Evolutionary conservation across 306 rosid species (phyloP), one percentile per base, ranked within the genome.

Genomic region (Benincasa hispida): DNA sequence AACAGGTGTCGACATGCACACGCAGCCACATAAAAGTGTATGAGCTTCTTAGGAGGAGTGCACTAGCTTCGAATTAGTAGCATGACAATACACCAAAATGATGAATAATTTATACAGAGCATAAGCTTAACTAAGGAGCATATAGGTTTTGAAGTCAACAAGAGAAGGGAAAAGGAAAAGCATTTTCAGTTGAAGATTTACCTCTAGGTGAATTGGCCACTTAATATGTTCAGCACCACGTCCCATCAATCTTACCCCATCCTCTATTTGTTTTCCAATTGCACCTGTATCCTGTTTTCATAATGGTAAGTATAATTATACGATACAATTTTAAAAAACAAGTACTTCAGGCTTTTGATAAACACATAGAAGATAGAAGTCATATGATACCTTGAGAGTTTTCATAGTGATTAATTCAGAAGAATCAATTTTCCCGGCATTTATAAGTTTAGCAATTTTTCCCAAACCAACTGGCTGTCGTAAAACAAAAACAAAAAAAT

Each of bases 181-280:
- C 65, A 27, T 62, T 73, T 47, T 42, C 18, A 11, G 56, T 56
- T 76, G 60, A 83, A 37, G 72, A 69, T 50, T 73, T 79, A 93
- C 98, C 98, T 93, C 98, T 18, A 93, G 81, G 83, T 91, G 89
- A 81, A 93, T 91, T 47, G 97, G 97, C 98, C 98, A 93, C 79
- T 87, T 79, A 79, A 91, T 86, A 76, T 90, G 88, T 32, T 93
- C 97, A 69, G 97, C 88, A 68, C 98, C 96, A 35, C 98, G 98
- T 15, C 97, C 97, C 98, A 93, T 91, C 84, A 93, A 85, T 81
- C 98, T 81, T 12, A 93, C 96, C 77, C 97, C 98, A 80, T 90
- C 97, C 83, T 91, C 70, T 55, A 91, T 88, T 80, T 93, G 98
- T 83, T 93, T 93, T 80, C 97, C 97, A 57, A 93, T 87, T 59